phyloP scores from a whole-genome alignment of 345 rosid species.

The Populus simonii region DNA sequence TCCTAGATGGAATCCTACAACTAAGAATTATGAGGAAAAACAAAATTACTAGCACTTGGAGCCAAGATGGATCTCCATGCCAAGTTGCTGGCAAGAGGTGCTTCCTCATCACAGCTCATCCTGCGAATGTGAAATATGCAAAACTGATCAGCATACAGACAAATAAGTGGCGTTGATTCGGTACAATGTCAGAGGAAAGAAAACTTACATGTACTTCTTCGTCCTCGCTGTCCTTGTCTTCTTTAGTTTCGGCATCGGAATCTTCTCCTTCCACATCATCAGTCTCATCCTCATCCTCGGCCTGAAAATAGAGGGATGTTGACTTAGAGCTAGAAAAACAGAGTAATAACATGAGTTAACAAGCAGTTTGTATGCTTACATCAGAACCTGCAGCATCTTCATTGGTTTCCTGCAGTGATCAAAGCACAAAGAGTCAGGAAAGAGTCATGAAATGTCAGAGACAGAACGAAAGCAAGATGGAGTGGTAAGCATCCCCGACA shows the following conservation, averaged over 20 bases:
- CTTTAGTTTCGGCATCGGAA: conserved; percentile 43
- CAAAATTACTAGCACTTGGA: not conserved
- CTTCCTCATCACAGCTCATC: conserved; percentile 69
- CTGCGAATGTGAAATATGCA: conserved; percentile 27
- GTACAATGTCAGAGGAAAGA: not conserved
- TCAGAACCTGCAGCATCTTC: conserved; percentile 63
- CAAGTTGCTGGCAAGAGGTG: not conserved
- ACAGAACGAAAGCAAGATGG: not conserved
- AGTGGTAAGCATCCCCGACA: not conserved
- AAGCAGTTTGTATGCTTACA: conserved; percentile 40
- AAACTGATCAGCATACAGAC: not conserved
- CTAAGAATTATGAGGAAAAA: conserved; percentile 6
- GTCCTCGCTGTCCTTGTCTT: conserved; percentile 35
- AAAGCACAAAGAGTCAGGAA: conserved; percentile 5
- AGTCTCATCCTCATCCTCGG: conserved; percentile 45
- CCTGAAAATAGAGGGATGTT: conserved; percentile 36
- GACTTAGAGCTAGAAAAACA: conserved; percentile 4
- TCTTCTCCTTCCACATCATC: conserved; percentile 43
- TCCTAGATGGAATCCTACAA: not conserved
- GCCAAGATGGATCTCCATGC: not conserved
- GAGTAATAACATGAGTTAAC: not conserved
- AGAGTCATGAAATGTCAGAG: not conserved
- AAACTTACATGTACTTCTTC: conserved; percentile 39
- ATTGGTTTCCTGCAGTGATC: conserved; percentile 58
- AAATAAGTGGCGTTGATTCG: not conserved